phyloP scores from a whole-genome alignment of 2,329 filamentous ascomycete genomes.

The Alternaria gaisen region DNA sequence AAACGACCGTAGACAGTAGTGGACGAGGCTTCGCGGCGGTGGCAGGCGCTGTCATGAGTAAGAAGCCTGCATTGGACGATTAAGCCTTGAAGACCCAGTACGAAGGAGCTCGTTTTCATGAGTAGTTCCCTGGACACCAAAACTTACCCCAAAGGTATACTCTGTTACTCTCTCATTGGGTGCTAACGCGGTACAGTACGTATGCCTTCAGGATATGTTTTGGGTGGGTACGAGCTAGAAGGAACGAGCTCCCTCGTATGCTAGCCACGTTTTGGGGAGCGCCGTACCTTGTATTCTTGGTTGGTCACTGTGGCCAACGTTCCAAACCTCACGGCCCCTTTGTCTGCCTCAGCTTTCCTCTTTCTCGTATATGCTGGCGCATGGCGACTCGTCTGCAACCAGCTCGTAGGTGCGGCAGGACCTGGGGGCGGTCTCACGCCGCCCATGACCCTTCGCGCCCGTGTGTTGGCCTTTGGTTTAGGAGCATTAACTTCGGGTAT shows the following conservation, averaged over 20 bases:
- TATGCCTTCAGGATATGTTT: too few relatives aligned
- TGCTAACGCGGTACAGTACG: too few relatives aligned
- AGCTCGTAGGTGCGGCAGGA: conserved; percentile 58
- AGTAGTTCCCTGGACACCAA: too few relatives aligned
- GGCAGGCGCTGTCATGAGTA: conserved; percentile 44
- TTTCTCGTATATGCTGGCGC: conserved; percentile 30
- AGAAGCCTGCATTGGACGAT: conserved; percentile 29
- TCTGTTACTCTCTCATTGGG: too few relatives aligned
- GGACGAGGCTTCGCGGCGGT: conserved; percentile 55
- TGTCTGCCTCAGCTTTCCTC: conserved; percentile 21
- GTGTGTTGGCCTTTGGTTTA: conserved; percentile 53
- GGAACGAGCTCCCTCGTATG: neutral
- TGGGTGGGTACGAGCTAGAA: too few relatives aligned
- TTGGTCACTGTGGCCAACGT: conserved; percentile 36
- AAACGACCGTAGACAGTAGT: conserved; percentile 63
- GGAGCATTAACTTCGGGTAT: conserved; percentile 58
- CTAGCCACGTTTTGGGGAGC: neutral
- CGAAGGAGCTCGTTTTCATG: too few relatives aligned
- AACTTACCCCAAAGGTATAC: too few relatives aligned
- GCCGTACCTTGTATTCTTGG: conserved; percentile 37
- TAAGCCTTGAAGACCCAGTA: conserved; percentile 17
- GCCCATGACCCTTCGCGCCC: conserved; percentile 33
- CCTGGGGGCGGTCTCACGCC: conserved; percentile 51
- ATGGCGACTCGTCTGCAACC: conserved; percentile 50
- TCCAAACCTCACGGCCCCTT: conserved; percentile 30